Evolutionary conservation across 495 filamentous ascomycete genomes (phyloP).

Genomic region (Bathelium albidoporum): DNA sequence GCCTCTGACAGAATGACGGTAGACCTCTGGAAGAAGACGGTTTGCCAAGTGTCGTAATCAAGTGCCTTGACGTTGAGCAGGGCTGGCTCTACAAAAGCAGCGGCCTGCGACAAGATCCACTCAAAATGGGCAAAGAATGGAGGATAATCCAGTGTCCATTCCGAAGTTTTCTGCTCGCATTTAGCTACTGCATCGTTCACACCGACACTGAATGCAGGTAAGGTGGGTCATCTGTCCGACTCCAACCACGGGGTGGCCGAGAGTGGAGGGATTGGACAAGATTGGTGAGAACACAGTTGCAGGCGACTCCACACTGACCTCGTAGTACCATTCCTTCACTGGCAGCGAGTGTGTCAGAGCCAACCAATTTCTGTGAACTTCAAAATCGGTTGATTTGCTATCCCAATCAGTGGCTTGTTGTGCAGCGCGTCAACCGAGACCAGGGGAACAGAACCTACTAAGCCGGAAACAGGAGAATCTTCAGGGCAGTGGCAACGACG

Average conservation of each 20-base stretch:
- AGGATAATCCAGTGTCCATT: constrained; percentile 98
- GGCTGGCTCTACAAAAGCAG: constrained; percentile 61
- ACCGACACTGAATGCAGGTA: not conserved
- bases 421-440: not conserved
- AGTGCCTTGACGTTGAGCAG: constrained; percentile 79
- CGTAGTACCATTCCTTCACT: constrained; percentile 85
- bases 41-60: constrained; percentile 79
- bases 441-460: constrained; percentile 55
- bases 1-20: constrained; percentile 85
- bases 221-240: not conserved
- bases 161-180: constrained; percentile 60
- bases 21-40: constrained; percentile 80
- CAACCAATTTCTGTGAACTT: constrained; percentile 97
- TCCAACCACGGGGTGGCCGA: not conserved
- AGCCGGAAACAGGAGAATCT: constrained; percentile 86
- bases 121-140: constrained; percentile 97
- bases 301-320: constrained; percentile 40
- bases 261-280: not conserved
- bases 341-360: constrained; percentile 86
- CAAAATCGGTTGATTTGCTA: constrained; percentile 98
- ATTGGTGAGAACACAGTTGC: not conserved
- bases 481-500: constrained; percentile 77
- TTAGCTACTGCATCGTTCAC: not conserved
- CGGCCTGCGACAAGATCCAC: constrained; percentile 79
- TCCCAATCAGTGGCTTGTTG: constrained; percentile 6